Evolutionary conservation across 2,329 filamentous ascomycete genomes (phyloP), one percentile per base, ranked within the genome.

Genomic region (Coniochaeta sp.): DNA sequence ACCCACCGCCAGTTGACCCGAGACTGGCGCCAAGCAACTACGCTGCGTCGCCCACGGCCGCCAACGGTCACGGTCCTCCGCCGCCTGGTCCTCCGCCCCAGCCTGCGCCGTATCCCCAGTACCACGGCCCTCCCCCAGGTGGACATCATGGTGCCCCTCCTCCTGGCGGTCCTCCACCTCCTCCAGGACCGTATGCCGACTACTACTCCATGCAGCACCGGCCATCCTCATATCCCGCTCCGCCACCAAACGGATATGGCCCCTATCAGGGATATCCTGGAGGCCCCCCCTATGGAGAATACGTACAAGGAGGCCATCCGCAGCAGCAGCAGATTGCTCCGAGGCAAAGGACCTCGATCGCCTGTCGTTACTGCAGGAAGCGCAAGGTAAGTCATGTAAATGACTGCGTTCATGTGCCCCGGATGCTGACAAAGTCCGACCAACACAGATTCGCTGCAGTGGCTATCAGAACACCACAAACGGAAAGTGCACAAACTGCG

Each of bases 401-500:
- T 59, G 33, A 54, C 44, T 7, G 31, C 43, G 7, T 19, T 38
- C 36, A 28, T 22, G 56, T n/a, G 38, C 28, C n/a, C 33, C n/a
- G 24, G 31, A 17, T 31, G 38, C 54, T 60, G 28, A 60, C 59
- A 11, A 9, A 24, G 26, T n/a, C 24, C 6, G 34, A 14, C n/a
- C n/a, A 31, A 7, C 43, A 19, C 61, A 85, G 82, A 86, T 86
- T 64, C 81, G 83, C 40, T 86, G 83, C 73, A 85, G 82, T 62
- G 83, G 83, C 31, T 85, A 85, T 63, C 79, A 82, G 61, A 84
- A 81, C 63, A 82, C 81, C 0, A 79, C 80, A 0, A 82, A 82
- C 22, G 83, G 82, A 12, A 84, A 85, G 64, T 86, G 83, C 64
- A 79, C 82, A 59, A 86, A 85, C 65, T 86, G 83, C 66, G 81